A percentile compares a stretch with the other conserved stretches of the same genome.
These are phyloP conservation scores for Colletotrichum australisinense DNA, from an alignment of 2,329 filamentous ascomycete species.

Conservation along the genomic window DNA sequence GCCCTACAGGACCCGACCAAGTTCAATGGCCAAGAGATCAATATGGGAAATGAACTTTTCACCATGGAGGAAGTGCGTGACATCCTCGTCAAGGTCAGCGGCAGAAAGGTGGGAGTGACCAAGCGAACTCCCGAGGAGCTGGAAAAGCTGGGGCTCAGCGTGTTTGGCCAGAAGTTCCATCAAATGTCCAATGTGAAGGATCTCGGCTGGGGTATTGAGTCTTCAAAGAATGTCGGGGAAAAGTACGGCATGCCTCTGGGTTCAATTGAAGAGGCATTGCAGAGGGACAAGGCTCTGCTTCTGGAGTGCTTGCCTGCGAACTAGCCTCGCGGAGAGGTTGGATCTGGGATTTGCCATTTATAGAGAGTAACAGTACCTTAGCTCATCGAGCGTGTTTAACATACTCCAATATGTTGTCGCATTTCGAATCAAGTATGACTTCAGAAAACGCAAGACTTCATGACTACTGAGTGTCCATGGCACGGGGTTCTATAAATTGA, in stretches of 20 bases:
- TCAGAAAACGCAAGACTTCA: no score
- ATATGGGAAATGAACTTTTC: constrained; percentile 43
- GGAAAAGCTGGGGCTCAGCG: constrained; percentile 31
- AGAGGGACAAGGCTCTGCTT: constrained; percentile 38
- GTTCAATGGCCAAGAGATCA: constrained; percentile 46
- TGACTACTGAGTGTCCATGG: no score
- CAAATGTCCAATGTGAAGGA: constrained; percentile 42
- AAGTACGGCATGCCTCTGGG: constrained; percentile 46
- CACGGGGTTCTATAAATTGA: no score
- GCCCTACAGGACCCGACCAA: constrained; percentile 44
- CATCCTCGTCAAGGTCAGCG: constrained; percentile 44
- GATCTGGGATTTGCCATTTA: no score
- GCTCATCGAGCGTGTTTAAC: no score
- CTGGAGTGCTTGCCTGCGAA: constrained; percentile 33
- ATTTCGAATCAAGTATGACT: no score
- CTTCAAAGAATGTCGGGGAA: constrained; percentile 35
- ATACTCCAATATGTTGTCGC: no score
- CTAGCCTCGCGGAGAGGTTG: not conserved
- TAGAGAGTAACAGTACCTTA: no score
- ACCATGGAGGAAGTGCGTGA: constrained; percentile 44
- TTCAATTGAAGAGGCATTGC: constrained; percentile 41
- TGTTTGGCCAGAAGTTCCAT: constrained; percentile 41
- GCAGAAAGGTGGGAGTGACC: constrained; percentile 40
- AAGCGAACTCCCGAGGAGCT: constrained; percentile 40
- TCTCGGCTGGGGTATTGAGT: constrained; percentile 19